These are phyloP conservation scores for Macadamia integrifolia DNA, from an alignment of 164 flowering plant genomes.

Conservation along the genomic window DNA sequence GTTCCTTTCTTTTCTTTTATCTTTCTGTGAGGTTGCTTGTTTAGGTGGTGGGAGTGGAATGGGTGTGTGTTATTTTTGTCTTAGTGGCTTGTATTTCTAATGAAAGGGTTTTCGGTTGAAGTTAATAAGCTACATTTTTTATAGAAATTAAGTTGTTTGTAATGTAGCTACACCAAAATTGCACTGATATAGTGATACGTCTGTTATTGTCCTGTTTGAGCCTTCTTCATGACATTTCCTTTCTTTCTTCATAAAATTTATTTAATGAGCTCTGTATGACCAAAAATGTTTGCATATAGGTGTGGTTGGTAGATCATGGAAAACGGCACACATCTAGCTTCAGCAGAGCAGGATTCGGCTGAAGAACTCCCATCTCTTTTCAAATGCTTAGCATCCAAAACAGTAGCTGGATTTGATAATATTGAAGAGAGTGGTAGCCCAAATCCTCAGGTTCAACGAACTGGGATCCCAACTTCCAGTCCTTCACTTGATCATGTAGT, in stretches of 20 bases:
- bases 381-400: slow-evolving; percentile 24
- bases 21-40: too few species aligned
- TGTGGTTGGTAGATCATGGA: slow-evolving; percentile 25
- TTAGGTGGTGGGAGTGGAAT: too few species aligned
- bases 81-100: too few species aligned
- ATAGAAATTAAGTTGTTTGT: too few species aligned
- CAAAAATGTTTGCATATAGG: background rate
- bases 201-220: background rate
- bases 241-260: background rate
- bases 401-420: slow-evolving; percentile 38
- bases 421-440: slow-evolving; percentile 1
- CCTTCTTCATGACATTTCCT: background rate
- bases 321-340: slow-evolving; percentile 3
- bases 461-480: slow-evolving; percentile 5
- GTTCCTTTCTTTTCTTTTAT: too few species aligned
- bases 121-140: too few species aligned
- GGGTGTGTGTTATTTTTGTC: too few species aligned
- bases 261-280: background rate
- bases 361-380: slow-evolving; percentile 37
- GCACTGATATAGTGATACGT: background rate
- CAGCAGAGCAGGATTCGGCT: slow-evolving; percentile 18
- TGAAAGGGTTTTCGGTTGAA: too few species aligned
- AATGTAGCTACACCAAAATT: background rate
- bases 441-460: slow-evolving; percentile 5
- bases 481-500: slow-evolving; percentile 9